These are phyloP conservation scores for Wolfiporia cocos DNA, from an alignment of 1,284 basidiomycete species.

Conservation along the genomic window DNA sequence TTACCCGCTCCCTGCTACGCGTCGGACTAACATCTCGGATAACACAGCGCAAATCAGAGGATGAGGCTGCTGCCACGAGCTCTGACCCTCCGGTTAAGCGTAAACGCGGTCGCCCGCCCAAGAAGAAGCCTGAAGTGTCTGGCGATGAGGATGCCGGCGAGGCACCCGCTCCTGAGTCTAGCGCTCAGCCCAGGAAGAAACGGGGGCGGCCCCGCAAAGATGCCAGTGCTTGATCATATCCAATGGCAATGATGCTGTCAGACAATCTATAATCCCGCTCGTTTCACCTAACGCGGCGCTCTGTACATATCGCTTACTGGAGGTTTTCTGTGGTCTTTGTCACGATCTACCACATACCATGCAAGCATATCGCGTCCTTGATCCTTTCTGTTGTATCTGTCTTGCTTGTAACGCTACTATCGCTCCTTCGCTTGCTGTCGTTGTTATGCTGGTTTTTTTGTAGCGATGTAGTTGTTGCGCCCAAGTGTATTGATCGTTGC, in stretches of 20 bases:
- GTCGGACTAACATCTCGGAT: conserved; percentile 14
- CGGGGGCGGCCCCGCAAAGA: conserved; percentile 67
- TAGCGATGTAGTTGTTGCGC: too few relatives aligned
- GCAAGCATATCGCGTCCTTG: too few relatives aligned
- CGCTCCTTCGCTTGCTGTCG: too few relatives aligned
- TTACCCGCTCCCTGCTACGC: conserved; percentile 3
- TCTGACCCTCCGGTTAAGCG: conserved; percentile 55
- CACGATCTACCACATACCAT: too few relatives aligned
- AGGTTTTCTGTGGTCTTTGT: too few relatives aligned
- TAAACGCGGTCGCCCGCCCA: conserved; percentile 69
- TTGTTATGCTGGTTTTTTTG: too few relatives aligned
- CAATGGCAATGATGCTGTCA: background rate
- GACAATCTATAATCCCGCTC: background rate
- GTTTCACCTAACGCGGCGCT: too few relatives aligned
- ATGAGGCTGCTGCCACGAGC: conserved; percentile 34
- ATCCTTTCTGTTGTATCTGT: too few relatives aligned
- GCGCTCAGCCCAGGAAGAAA: conserved; percentile 48
- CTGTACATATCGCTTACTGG: too few relatives aligned
- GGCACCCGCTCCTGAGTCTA: conserved; percentile 19
- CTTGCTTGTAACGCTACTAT: too few relatives aligned
- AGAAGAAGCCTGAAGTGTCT: conserved; percentile 41
- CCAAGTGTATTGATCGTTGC: too few relatives aligned
- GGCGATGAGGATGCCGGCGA: conserved; percentile 31
- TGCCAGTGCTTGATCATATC: conserved; percentile 11
- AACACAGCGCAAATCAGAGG: conserved; percentile 47